These are phyloP conservation scores for Leccinum subspadiceum DNA, from an alignment of 1,284 basidiomycete genomes.

Conservation along the genomic window DNA sequence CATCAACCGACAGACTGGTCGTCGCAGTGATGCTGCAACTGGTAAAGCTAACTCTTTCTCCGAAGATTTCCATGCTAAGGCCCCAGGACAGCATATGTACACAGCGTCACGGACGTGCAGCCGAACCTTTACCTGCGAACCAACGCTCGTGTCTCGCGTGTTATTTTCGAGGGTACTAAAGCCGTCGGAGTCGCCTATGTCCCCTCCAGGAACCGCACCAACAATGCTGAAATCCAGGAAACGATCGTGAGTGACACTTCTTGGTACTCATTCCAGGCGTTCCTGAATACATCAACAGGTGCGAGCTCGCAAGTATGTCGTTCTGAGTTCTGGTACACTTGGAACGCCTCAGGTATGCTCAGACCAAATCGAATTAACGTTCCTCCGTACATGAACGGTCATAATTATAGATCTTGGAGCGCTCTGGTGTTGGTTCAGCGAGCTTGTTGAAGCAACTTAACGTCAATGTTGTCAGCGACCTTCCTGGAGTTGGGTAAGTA, in stretches of 20 bases:
- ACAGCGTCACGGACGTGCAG: conserved; percentile 69
- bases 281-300: conserved; percentile 24
- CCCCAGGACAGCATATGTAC: conserved; percentile 52
- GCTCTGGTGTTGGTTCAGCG: conserved; percentile 63
- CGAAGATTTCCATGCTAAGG: conserved; percentile 1
- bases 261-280: background rate
- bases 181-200: conserved; percentile 72
- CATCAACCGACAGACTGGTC: conserved; percentile 70
- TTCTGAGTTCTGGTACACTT: conserved; percentile 63
- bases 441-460: conserved; percentile 54
- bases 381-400: background rate
- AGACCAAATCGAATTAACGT: background rate
- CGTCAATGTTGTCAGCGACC: conserved; percentile 62
- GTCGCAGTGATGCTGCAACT: conserved; percentile 69
- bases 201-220: conserved; percentile 56
- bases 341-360: conserved; percentile 52
- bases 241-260: conserved; percentile 45
- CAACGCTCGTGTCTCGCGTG: conserved; percentile 64
- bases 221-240: conserved; percentile 53
- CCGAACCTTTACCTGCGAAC: conserved; percentile 60
- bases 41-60: conserved; percentile 35
- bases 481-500: conserved; percentile 66
- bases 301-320: conserved; percentile 62
- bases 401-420: conserved; percentile 55
- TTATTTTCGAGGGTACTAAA: conserved; percentile 70